A percentile compares a stretch with the other conserved stretches of the same genome.
phyloP scores from a whole-genome alignment of 202 grass and related monocot genomes.

The Panicum hallii region DNA sequence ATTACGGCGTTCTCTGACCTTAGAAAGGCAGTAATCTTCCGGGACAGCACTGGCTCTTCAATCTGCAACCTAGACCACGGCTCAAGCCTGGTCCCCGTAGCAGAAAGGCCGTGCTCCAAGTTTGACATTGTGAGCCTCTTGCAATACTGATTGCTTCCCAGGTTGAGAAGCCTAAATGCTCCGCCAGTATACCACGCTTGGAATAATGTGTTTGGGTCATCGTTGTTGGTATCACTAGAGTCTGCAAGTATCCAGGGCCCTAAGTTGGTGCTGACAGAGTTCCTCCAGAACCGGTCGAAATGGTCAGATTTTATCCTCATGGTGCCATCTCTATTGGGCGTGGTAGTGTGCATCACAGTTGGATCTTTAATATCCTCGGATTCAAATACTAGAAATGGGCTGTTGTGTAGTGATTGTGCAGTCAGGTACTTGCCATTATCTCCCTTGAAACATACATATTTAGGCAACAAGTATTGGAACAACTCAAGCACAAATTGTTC shows the following conservation, averaged over 20 bases:
- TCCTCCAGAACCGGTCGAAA: background rate
- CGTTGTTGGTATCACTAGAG: background rate
- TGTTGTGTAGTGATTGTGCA: background rate
- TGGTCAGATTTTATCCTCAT: background rate
- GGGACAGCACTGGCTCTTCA: background rate
- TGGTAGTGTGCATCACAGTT: background rate
- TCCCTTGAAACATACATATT: background rate
- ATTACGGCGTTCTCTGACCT: background rate
- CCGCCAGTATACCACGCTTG: background rate
- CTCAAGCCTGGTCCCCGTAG: background rate
- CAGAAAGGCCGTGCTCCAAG: background rate
- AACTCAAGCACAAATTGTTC: background rate
- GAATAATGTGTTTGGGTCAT: background rate
- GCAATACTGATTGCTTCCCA: background rate
- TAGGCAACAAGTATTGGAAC: background rate
- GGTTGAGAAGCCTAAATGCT: background rate
- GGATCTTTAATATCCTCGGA: background rate
- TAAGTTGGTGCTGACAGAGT: background rate
- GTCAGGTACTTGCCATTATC: background rate
- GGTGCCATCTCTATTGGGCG: background rate
- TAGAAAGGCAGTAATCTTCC: background rate
- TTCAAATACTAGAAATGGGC: background rate
- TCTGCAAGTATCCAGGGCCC: background rate
- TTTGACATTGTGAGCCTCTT: background rate
- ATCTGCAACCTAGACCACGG: background rate